These are phyloP conservation scores for Fusarium piperis DNA, from an alignment of 2,329 filamentous ascomycete species.

Conservation along the genomic window DNA sequence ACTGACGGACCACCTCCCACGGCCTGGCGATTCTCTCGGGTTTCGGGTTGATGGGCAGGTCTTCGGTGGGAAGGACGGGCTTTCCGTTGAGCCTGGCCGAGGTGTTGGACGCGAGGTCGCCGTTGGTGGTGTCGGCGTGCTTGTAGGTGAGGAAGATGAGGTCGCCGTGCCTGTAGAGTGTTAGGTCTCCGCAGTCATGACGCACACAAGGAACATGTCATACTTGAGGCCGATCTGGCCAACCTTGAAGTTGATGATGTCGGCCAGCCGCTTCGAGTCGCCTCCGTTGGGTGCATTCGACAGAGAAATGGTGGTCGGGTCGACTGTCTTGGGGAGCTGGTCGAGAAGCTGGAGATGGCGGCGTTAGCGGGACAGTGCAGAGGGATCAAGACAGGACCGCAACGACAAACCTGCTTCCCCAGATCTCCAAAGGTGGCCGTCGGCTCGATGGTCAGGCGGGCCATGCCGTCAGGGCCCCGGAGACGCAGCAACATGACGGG, in stretches of 20 bases:
- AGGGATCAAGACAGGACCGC: not conserved
- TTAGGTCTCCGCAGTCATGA: constrained; percentile 4
- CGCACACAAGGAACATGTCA: constrained; percentile 21
- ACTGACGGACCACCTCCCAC: constrained; percentile 93
- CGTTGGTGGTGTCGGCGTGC: constrained; percentile 58
- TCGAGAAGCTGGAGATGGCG: constrained; percentile 59
- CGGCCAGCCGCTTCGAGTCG: constrained; percentile 66
- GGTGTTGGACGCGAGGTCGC: constrained; percentile 49
- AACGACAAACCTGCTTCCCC: constrained; percentile 58
- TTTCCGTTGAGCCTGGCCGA: constrained; percentile 82
- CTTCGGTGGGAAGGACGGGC: constrained; percentile 74
- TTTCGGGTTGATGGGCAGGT: constrained; percentile 75
- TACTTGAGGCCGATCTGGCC: constrained; percentile 70
- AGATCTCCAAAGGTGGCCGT: constrained; percentile 76
- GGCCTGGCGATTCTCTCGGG: constrained; percentile 60
- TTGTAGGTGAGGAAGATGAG: constrained; percentile 88
- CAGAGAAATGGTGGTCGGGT: constrained; percentile 67
- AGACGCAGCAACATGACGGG: constrained; percentile 82
- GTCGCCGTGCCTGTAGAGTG: constrained; percentile 76
- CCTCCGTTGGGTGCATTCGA: constrained; percentile 69
- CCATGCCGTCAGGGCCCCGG: constrained; percentile 91
- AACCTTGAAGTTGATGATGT: constrained; percentile 66
- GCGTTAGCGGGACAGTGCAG: constrained; percentile 20
- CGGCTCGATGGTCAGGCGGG: constrained; percentile 81
- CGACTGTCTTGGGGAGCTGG: constrained; percentile 69